phyloP scores from a whole-genome alignment of 2,329 filamentous ascomycete genomes.

The Myriosclerotinia scirpicola region DNA sequence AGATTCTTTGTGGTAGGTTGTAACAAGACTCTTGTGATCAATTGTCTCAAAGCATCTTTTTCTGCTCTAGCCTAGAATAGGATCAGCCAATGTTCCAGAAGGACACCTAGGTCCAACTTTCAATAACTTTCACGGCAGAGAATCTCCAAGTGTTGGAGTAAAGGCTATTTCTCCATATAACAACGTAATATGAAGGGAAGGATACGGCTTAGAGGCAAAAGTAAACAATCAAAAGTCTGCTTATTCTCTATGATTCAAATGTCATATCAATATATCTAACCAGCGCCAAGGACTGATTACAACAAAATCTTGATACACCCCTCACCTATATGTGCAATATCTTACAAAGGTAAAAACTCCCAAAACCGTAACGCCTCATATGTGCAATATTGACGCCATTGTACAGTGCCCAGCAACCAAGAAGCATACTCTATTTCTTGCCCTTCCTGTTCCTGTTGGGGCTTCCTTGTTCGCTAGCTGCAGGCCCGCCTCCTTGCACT shows the following conservation, averaged over 20 bases:
- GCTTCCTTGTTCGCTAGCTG: conserved; percentile 37
- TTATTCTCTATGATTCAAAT: not conserved
- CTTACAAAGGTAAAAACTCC: conserved; percentile 14
- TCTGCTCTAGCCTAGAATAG: not conserved
- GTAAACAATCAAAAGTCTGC: not conserved
- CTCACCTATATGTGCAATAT: conserved; percentile 10
- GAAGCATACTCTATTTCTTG: conserved; percentile 53
- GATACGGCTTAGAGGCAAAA: not conserved
- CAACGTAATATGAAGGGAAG: not conserved
- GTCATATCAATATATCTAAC: not conserved
- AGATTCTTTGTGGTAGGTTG: conserved; percentile 1
- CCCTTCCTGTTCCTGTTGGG: conserved; percentile 61
- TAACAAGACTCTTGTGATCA: not conserved
- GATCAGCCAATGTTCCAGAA: not conserved
- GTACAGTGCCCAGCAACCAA: conserved; percentile 17
- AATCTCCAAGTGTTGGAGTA: not conserved
- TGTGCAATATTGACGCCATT: conserved; percentile 6
- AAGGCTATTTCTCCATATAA: not conserved
- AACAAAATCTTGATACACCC: not conserved
- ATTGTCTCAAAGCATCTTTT: not conserved
- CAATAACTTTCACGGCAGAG: not conserved
- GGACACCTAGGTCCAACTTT: not conserved
- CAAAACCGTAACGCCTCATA: conserved; percentile 18
- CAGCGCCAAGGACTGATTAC: not conserved
- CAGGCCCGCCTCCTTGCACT: conserved; percentile 55